Evolutionary conservation across 75 land plant genomes (phyloP), one percentile per base, ranked within the genome.

Genomic region (Sequoiadendron giganteum): DNA sequence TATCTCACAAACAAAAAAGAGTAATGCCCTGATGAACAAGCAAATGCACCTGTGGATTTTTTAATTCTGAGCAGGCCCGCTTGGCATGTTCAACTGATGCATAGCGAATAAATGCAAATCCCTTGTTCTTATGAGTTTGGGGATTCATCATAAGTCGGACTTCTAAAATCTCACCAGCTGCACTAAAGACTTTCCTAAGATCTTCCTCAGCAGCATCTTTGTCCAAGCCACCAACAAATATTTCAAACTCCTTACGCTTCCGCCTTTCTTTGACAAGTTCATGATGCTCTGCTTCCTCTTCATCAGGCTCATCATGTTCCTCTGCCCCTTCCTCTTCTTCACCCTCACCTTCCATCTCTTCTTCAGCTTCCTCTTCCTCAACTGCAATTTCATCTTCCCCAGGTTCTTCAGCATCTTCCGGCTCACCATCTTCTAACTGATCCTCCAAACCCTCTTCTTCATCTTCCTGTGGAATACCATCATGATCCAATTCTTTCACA

Each of bases 91-190:
- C 95, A 70, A 82, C 86, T 42, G 79, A 88, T 38, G 92, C 95
- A 86, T 88, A 94, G 13, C 86, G 82, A 16, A 94, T 90, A 78
- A 94, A 94, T n/a, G 95, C 95, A 92, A 91, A 94, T 0, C 95
- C 95, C 79, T 94, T 94, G 68, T 93, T 93, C 89, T 92, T 93
- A n/a, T 90, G 90, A 0, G 92, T 88, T 10, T 72, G 70, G 36
- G 82, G 84, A 86, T 90, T 83, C 90, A 47, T 93, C 52, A 87
- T 89, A 40, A 94, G 86, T 16, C 94, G 82, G 47, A 94, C 89
- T 85, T 94, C 95, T 19, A 88, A 88, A n/a, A 94, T 87, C 77
- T 92, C 94, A 3, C 95, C 95, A 52, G 86, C 92, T 39, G 87
- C 49, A 84, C 88, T 75, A 85, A 94, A 94, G 3, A 87, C 93